Evolutionary conservation across 1,284 basidiomycete genomes (phyloP).

Genomic region (Cronartium quercuum): DNA sequence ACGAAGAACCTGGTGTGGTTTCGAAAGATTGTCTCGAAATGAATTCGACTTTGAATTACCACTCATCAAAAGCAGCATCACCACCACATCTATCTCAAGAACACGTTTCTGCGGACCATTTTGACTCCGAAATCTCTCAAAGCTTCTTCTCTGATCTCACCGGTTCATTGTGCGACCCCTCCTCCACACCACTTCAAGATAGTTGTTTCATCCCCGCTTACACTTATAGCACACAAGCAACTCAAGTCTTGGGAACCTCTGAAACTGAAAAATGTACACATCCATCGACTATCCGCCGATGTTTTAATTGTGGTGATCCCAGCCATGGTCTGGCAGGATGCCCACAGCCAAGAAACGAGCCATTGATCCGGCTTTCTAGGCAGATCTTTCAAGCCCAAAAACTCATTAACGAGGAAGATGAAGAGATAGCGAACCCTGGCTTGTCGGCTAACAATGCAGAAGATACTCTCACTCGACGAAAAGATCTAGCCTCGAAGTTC

Average conservation of each 20-base stretch:
- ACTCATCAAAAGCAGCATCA: too few relatives aligned
- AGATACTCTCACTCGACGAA: background rate
- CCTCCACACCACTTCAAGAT: background rate
- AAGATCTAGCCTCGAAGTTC: background rate
- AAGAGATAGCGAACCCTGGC: background rate
- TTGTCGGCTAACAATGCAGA: background rate
- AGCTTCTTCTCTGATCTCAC: background rate
- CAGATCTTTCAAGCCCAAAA: conserved; percentile 22
- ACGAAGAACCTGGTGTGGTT: too few relatives aligned
- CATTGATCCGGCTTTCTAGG: conserved; percentile 7
- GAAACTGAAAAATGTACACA: background rate
- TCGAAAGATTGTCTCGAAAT: too few relatives aligned
- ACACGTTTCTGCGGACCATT: too few relatives aligned
- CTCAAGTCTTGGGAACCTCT: background rate
- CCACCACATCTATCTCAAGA: too few relatives aligned
- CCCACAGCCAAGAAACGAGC: background rate
- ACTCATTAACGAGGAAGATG: background rate
- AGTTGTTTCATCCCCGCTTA: background rate
- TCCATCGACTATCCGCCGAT: conserved; percentile 1
- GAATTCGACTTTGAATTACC: too few relatives aligned
- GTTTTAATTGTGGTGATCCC: conserved; percentile 25
- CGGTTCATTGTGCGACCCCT: background rate
- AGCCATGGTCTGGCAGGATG: conserved; percentile 10
- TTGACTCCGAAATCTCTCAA: too few relatives aligned
- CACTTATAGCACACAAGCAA: conserved; percentile 4